Base-by-base conservation (phyloP, 2,329 filamentous ascomycete species). In the Graphiopsis chlorocephala region DNA sequence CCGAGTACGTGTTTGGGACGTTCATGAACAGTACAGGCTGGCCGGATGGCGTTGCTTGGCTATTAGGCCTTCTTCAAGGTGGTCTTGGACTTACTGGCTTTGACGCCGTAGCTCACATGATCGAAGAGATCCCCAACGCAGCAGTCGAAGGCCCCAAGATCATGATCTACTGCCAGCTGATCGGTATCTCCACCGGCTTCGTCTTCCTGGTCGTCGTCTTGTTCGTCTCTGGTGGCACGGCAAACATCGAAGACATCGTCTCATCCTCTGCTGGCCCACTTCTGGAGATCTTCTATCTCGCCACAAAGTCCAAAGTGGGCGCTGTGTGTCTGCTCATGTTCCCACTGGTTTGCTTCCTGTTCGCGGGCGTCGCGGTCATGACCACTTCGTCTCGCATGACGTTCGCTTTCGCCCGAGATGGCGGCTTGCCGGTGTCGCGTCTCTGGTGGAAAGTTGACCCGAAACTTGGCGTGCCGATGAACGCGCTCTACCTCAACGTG, bases 1-100 rank as follows among this genome's bases (percentile, higher is more conserved):
- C 81, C n/a, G 72, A 80, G 15, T 90, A 88, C 63, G 88, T 90
- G 12, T 90, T 88, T 65, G 81, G 82, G 7, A 75, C 84, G 1
- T 90, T 90, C 69, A 84, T 89, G 72, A 91, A 91, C 68, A 75
- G 84, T 55, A 87, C 85, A 10, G 87, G 87, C 48, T 91, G 88
- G 88, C 88, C 88, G 0, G 86, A 90, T 75, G 88, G 88, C 0
- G 73, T 90, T 35, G 80, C 85, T 3, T 88, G 83, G 83, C 72
- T 84, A 58, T 76, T 85, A n/a, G 83, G 83, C 0, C 73, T 85
- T 52, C 75, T 88, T 1, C 85, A 86, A 74, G 84, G 83, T 45
- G 83, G 82, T 15, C 78, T 85, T 15, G 82, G 81, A 63, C 75
- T 85, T 23, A 84, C 82, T n/a, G 82, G 81, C 23, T 67, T 64